Conservation (phyloP, 352 stramenopile species). For the Pseudoperonospora humuli region DNA sequence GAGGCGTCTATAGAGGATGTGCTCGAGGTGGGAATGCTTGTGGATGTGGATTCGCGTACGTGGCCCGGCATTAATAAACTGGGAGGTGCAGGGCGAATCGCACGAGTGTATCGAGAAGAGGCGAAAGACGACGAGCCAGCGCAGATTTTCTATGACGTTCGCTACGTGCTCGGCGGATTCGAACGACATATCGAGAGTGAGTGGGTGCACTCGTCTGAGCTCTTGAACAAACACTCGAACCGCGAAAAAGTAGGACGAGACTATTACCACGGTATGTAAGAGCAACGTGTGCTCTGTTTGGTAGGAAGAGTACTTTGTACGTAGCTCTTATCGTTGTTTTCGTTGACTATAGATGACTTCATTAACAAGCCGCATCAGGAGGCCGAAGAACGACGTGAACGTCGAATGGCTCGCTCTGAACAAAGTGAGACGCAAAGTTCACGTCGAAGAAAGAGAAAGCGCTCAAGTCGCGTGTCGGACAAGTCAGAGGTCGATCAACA, state of each 20-base stretch:
- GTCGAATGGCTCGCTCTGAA: constrained; percentile 1
- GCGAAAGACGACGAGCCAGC: constrained; percentile 9
- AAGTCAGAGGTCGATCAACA: not conserved
- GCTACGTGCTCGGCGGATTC: constrained; percentile 73
- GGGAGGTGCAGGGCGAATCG: constrained; percentile 57
- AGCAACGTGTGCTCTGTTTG: not conserved
- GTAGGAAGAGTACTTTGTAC: not conserved
- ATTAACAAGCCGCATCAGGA: constrained; percentile 28
- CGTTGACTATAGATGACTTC: constrained; percentile 41
- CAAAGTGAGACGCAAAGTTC: not conserved
- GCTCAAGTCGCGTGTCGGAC: not conserved
- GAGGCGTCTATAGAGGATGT: constrained; percentile 5
- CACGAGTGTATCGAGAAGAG: constrained; percentile 30
- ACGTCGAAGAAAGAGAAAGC: constrained; percentile 14
- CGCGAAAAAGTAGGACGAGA: constrained; percentile 36
- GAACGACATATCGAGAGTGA: constrained; percentile 65
- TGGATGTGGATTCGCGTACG: constrained; percentile 64
- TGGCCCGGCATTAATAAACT: constrained; percentile 86
- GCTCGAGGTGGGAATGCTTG: constrained; percentile 35
- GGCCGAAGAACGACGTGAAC: constrained; percentile 4
- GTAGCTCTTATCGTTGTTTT: not conserved
- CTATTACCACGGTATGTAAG: constrained; percentile 53
- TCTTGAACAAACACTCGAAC: constrained; percentile 32
- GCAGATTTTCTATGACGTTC: constrained; percentile 70
- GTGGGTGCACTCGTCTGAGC: constrained; percentile 47